Conservation (phyloP, 2,329 filamentous ascomycete species). For the Zymoseptoria passerinii region DNA sequence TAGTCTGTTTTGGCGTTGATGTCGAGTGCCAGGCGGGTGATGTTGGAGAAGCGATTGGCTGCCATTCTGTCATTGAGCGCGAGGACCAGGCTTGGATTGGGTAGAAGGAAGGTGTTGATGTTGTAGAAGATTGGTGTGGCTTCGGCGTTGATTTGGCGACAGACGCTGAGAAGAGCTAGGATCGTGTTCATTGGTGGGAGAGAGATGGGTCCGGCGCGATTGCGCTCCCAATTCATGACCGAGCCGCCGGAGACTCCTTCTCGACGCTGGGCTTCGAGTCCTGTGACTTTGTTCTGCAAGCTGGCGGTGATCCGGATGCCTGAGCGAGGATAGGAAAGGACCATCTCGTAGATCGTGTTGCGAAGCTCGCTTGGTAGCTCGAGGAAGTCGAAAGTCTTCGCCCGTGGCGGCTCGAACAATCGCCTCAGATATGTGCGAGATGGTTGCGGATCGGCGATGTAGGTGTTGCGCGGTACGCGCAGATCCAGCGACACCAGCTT, state of each 20-base stretch:
- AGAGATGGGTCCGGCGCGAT: background rate
- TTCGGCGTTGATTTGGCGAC: slow-evolving; percentile 1
- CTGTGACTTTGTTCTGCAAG: background rate
- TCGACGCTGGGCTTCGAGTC: background rate
- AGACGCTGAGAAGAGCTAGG: background rate
- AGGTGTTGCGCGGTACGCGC: background rate
- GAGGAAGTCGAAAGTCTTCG: background rate
- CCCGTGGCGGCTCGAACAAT: background rate
- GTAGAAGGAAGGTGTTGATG: background rate
- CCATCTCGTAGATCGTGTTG: background rate
- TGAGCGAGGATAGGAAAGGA: background rate
- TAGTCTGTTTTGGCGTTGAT: background rate
- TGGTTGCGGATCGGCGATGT: background rate
- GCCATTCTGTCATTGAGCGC: background rate
- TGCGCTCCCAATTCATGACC: background rate
- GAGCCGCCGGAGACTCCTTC: background rate
- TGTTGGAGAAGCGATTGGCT: background rate
- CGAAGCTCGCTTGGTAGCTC: background rate
- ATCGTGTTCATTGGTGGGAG: background rate
- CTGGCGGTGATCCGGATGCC: background rate
- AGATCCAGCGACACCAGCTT: background rate
- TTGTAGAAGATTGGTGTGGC: slow-evolving; percentile 3
- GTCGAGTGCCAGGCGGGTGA: background rate
- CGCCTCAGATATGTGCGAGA: background rate
- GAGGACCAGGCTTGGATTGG: background rate